Conservation (phyloP, 495 filamentous ascomycete species). For the Mytilinidion resinicola region DNA sequence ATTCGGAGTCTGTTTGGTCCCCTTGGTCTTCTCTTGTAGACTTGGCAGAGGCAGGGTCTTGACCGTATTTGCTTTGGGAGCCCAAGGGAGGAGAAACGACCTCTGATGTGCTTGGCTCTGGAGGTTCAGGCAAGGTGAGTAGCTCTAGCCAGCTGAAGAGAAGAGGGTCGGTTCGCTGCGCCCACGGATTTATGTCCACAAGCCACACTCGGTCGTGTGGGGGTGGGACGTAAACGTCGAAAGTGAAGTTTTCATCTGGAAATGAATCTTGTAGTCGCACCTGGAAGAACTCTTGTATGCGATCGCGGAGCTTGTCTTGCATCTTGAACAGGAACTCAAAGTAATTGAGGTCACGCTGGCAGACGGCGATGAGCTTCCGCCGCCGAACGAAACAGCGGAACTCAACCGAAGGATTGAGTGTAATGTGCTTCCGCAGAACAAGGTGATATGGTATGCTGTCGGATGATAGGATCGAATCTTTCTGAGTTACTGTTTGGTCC, state of each 20-base stretch:
- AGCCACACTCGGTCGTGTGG: constrained; percentile 73
- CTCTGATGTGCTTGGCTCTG: constrained; percentile 9
- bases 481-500: constrained; percentile 8
- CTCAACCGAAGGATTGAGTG: constrained; percentile 82
- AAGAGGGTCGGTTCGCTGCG: constrained; percentile 76
- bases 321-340: constrained; percentile 73
- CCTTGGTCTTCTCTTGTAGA: constrained; percentile 6
- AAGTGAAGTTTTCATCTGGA: constrained; percentile 74
- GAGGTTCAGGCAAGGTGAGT: constrained; percentile 58
- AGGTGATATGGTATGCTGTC: constrained; percentile 56
- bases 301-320: constrained; percentile 51
- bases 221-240: constrained; percentile 86
- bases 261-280: constrained; percentile 65
- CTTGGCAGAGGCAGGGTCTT: not conserved
- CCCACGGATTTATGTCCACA: constrained; percentile 95
- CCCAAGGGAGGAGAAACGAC: constrained; percentile 20
- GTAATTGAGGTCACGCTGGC: constrained; percentile 84
- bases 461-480: not conserved
- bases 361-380: constrained; percentile 70
- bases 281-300: constrained; percentile 69
- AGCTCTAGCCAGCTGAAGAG: constrained; percentile 90
- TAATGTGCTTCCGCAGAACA: constrained; percentile 78
- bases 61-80: constrained; percentile 30
- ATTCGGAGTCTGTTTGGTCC: constrained; percentile 30
- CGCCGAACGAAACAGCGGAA: constrained; percentile 91